phyloP scores from a whole-genome alignment of 176 grass and related monocot genomes.

The Coix lacrymajobi region DNA sequence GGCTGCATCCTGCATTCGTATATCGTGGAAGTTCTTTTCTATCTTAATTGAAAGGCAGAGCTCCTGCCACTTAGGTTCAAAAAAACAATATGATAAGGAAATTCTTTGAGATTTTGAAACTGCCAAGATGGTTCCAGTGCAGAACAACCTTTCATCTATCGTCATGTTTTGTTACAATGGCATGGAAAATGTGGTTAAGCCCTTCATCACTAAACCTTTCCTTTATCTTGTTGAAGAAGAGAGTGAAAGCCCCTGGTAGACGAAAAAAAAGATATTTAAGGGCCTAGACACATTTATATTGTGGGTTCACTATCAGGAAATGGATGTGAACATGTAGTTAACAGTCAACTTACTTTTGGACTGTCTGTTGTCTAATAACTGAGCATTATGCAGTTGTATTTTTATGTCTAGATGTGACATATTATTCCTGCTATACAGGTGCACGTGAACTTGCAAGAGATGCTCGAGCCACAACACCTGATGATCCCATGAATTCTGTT shows the following conservation, averaged over 20 bases:
- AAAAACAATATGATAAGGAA: neutral
- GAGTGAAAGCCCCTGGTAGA: neutral
- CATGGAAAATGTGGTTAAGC: neutral
- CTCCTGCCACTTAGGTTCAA: no score
- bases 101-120: neutral
- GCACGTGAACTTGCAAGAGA: constrained; percentile 90
- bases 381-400: neutral
- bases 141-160: neutral
- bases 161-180: neutral
- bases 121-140: neutral
- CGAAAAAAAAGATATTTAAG: neutral
- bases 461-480: constrained; percentile 69
- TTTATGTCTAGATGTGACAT: neutral
- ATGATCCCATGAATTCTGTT: constrained; percentile 77
- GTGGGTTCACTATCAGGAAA: neutral
- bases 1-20: no score
- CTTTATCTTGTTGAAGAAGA: neutral
- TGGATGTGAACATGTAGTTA: neutral
- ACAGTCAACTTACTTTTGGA: neutral
- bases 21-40: no score
- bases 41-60: no score
- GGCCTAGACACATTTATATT: neutral
- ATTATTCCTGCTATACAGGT: constrained; percentile 33
- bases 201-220: neutral
- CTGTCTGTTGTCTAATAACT: neutral